These are phyloP conservation scores for Colletotrichum sp. DNA, from an alignment of 2,329 filamentous ascomycete genomes.

Conservation along the genomic window DNA sequence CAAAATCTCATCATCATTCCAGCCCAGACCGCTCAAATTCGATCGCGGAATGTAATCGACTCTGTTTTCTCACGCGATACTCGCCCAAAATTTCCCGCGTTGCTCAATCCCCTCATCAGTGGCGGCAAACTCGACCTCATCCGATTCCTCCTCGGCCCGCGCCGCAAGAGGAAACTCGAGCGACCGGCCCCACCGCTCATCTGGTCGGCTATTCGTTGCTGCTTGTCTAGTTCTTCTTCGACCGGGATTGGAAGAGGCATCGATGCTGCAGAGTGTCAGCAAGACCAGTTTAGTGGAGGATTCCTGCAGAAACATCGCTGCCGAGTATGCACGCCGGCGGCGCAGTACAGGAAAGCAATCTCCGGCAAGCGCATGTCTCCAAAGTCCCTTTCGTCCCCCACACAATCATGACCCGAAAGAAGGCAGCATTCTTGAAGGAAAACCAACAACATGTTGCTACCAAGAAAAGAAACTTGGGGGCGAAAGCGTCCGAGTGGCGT, in stretches of 20 bases:
- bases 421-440: background rate
- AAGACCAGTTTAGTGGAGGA: background rate
- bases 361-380: background rate
- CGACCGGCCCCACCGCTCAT: background rate
- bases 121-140: background rate
- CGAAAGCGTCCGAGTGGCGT: background rate
- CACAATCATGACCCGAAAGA: background rate
- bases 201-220: background rate
- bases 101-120: background rate
- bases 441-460: background rate
- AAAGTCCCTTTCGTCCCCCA: background rate
- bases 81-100: background rate
- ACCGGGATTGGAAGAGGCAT: background rate
- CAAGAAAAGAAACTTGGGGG: background rate
- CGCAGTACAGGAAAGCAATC: background rate
- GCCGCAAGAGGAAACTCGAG: background rate
- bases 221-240: background rate
- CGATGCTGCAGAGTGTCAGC: background rate
- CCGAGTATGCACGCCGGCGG: background rate
- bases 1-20: background rate
- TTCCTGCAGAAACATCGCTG: background rate
- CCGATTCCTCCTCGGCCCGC: background rate
- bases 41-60: rapidly evolving
- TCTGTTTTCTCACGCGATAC: background rate
- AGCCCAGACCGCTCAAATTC: background rate